Conservation (phyloP, 2,329 filamentous ascomycete species). For the Drechslerella stenobrocha region DNA sequence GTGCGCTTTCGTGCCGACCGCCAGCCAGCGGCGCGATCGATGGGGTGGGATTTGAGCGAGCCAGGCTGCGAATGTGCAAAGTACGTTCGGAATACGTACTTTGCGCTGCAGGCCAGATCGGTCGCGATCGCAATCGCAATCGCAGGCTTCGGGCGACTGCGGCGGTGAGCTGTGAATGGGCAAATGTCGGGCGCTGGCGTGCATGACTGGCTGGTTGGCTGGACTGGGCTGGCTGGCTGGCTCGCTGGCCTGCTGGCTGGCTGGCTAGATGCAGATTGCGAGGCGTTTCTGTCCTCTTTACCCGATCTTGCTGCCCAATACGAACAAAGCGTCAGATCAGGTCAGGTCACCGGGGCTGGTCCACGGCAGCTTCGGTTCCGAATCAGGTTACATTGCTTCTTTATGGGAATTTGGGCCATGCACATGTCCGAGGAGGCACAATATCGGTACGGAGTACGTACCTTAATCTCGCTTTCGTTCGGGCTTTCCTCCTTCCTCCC, state of each 20-base stretch:
- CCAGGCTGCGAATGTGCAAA: no score
- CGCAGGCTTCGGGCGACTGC: background rate
- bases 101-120: slow-evolving; percentile 1
- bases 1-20: no score
- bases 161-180: background rate
- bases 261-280: slow-evolving; percentile 4
- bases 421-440: background rate
- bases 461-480: slow-evolving; percentile 6
- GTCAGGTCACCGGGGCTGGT: background rate
- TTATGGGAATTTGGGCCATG: no score
- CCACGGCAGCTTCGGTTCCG: slow-evolving; percentile 3
- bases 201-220: no score
- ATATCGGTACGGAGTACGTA: slow-evolving; percentile 8
- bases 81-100: no score
- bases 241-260: background rate
- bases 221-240: slow-evolving; percentile 4
- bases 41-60: no score
- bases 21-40: no score
- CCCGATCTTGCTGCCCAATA: slow-evolving; percentile 46
- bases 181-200: no score
- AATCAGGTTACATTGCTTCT: background rate
- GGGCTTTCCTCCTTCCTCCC: slow-evolving; percentile 3
- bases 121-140: background rate
- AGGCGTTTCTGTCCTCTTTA: slow-evolving; percentile 24
- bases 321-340: slow-evolving; percentile 8